Evolutionary conservation across 139 green algal species (phyloP).

Genomic region (Chlamydomonas incerta): DNA sequence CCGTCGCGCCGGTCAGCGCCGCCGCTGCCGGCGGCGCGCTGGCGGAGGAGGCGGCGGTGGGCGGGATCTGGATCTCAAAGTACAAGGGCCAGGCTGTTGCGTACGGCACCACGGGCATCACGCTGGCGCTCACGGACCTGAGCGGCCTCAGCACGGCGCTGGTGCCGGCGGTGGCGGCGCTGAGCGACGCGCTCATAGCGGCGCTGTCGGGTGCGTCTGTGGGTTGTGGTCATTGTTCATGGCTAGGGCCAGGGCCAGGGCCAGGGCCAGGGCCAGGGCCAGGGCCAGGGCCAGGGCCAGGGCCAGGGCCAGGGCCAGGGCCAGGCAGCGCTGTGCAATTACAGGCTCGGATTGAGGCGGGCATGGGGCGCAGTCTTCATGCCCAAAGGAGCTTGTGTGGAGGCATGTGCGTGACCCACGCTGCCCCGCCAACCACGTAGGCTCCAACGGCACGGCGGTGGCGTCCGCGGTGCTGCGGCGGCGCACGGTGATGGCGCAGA

Average conservation of each 20-base stretch:
- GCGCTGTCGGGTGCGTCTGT: neutral
- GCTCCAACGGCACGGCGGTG: neutral
- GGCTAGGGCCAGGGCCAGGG: too few species aligned
- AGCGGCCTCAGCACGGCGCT: neutral
- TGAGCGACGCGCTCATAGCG: neutral
- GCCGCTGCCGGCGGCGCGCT: neutral
- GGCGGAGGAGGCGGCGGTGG: neutral
- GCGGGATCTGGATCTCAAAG: neutral
- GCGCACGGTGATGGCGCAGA: constrained; percentile 16
- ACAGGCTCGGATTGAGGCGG: too few species aligned
- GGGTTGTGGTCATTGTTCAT: too few species aligned
- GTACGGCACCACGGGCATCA: constrained; percentile 23
- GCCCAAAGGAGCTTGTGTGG: too few species aligned
- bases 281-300: too few species aligned
- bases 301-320: too few species aligned
- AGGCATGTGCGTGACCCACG: too few species aligned
- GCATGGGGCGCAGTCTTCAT: too few species aligned
- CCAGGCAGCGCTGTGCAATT: too few species aligned
- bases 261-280: too few species aligned
- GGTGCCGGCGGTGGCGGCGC: neutral
- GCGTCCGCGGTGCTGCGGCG: constrained; percentile 25
- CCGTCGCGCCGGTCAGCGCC: too few species aligned
- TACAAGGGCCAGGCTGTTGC: constrained; percentile 32
- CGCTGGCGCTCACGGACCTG: constrained; percentile 36
- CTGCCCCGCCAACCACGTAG: too few species aligned